Conservation (phyloP, 1,139 yeast species). For the Sugiyamaella japonica region DNA sequence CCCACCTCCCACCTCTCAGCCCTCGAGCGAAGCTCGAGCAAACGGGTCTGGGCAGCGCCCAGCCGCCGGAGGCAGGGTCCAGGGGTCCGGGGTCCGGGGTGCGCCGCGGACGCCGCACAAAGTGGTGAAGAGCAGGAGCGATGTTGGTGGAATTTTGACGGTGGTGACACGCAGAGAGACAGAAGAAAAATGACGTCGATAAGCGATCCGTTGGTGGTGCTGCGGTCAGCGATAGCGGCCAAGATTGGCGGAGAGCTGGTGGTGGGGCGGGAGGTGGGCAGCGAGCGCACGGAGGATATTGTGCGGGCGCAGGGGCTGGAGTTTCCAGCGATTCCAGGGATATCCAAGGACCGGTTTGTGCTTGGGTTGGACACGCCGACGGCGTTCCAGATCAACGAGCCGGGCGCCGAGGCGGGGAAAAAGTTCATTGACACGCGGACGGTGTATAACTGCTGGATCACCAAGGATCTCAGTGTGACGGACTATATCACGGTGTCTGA, state of each 20-base stretch:
- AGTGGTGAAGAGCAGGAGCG: not conserved
- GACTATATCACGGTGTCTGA: conserved; percentile 79
- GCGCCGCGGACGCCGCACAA: conserved; percentile 9
- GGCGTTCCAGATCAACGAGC: conserved; percentile 55
- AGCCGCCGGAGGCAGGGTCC: not conserved
- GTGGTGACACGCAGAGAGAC: not conserved
- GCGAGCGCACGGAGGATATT: conserved; percentile 28
- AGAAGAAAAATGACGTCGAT: conserved; percentile 10
- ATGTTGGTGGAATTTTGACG: not conserved
- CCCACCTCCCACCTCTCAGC: not conserved
- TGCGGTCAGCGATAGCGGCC: conserved; percentile 34
- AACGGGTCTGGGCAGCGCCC: not conserved
- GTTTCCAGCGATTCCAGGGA: conserved; percentile 30
- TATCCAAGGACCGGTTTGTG: conserved; percentile 26
- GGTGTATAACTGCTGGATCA: conserved; percentile 78
- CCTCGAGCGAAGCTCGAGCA: not conserved
- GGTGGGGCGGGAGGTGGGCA: conserved; percentile 20
- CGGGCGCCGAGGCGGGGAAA: conserved; percentile 8
- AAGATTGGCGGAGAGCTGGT: conserved; percentile 25
- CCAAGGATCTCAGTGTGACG: conserved; percentile 72
- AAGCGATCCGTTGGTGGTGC: conserved; percentile 32
- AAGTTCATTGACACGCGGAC: conserved; percentile 54
- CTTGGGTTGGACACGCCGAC: conserved; percentile 50
- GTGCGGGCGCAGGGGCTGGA: conserved; percentile 28
- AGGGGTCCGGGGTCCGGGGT: not conserved